Conservation (phyloP, 495 filamentous ascomycete species). For the Neurospora sp. region DNA sequence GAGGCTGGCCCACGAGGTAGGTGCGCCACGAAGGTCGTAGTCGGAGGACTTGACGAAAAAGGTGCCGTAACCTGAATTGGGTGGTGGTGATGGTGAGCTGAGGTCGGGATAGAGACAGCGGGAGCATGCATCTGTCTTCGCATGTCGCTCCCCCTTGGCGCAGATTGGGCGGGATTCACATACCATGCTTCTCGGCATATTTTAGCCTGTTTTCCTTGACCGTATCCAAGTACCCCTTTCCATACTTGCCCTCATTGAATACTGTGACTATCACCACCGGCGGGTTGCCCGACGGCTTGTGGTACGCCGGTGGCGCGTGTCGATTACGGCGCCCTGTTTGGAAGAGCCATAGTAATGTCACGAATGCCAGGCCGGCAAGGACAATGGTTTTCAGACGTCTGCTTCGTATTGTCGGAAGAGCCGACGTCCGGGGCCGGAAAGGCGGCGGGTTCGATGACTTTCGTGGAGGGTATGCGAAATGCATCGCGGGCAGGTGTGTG, state of each 20-base stretch:
- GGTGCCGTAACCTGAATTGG: constrained; percentile 62
- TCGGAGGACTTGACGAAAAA: constrained; percentile 69
- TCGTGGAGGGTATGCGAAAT: constrained; percentile 81
- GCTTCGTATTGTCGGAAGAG: constrained; percentile 51
- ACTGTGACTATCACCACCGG: constrained; percentile 81
- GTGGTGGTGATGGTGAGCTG: neutral
- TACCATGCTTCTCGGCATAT: constrained; percentile 87
- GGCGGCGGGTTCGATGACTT: constrained; percentile 64
- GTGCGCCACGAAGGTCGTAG: constrained; percentile 62
- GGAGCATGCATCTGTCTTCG: neutral
- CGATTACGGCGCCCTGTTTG: constrained; percentile 36
- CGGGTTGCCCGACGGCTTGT: constrained; percentile 51
- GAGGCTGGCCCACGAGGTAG: constrained; percentile 64
- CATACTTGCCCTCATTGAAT: constrained; percentile 55
- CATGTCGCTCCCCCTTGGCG: neutral
- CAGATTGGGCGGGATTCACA: constrained; percentile 11
- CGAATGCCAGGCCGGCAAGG: constrained; percentile 42
- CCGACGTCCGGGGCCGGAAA: constrained; percentile 46
- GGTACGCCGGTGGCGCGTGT: constrained; percentile 8
- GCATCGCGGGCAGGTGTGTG: constrained; percentile 47
- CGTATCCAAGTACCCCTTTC: constrained; percentile 52
- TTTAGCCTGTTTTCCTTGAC: constrained; percentile 73
- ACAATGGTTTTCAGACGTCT: constrained; percentile 56
- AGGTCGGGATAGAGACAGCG: neutral
- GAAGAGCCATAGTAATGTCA: constrained; percentile 55